Evolutionary conservation across 2,329 filamentous ascomycete genomes (phyloP).

Genomic region (Trichoderma citrinoviride): DNA sequence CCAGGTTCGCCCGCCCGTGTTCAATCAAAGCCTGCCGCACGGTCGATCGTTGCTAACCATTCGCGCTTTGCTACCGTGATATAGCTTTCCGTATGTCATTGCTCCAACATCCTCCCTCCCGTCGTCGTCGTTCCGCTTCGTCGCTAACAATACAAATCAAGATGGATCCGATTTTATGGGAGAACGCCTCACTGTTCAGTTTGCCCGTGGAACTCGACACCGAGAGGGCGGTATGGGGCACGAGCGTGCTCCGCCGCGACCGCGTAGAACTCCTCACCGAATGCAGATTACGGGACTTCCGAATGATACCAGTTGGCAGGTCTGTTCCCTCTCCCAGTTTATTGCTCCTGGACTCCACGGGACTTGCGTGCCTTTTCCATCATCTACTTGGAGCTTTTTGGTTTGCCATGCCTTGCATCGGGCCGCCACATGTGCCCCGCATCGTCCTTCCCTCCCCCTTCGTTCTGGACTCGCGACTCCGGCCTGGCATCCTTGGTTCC

Average conservation of each 20-base stretch:
- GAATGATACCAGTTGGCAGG: constrained; percentile 99
- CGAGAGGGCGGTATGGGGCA: constrained; percentile 46
- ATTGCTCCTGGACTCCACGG: constrained; percentile 48
- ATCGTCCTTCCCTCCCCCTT: constrained; percentile 15
- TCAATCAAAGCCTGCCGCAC: not conserved
- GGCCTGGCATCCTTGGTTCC: constrained; percentile 31
- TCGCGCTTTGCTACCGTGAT: constrained; percentile 21
- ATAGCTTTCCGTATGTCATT: constrained; percentile 60
- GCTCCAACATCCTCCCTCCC: constrained; percentile 17
- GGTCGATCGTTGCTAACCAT: constrained; percentile 25
- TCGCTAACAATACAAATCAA: constrained; percentile 38
- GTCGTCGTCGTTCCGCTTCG: constrained; percentile 19
- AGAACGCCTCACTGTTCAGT: constrained; percentile 95
- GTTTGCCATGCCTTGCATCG: constrained; percentile 29
- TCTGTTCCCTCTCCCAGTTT: constrained; percentile 72
- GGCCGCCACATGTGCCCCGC: constrained; percentile 25
- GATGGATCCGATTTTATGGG: constrained; percentile 98
- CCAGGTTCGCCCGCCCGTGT: constrained; percentile 65
- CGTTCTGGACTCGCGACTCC: constrained; percentile 30
- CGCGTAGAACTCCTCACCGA: constrained; percentile 88
- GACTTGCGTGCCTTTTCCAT: constrained; percentile 32
- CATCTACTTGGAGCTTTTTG: constrained; percentile 33
- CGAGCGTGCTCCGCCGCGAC: constrained; percentile 65
- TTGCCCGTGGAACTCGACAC: constrained; percentile 78
- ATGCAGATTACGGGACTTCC: constrained; percentile 98